Evolutionary conservation across 208 protist genomes (phyloP).

Genomic region (Naegleria gruberi): DNA sequence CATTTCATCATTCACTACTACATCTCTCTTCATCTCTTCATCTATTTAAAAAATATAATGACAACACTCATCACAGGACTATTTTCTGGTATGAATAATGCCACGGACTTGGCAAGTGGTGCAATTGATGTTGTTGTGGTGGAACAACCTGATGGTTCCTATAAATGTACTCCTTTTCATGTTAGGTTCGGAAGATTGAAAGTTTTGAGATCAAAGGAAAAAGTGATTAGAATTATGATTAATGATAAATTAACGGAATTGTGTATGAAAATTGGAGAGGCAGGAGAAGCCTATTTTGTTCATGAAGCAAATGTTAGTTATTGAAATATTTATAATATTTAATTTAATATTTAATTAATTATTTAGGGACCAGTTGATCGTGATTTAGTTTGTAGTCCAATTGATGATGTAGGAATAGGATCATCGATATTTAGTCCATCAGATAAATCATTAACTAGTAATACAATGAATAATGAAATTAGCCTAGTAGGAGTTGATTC

Average conservation of each 20-base stretch:
- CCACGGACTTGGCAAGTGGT: constrained; percentile 61
- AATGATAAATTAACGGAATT: constrained; percentile 73
- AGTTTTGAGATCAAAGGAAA: constrained; percentile 71
- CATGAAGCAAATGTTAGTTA: background rate
- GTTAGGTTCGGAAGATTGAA: constrained; percentile 90
- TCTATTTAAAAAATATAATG: too few species aligned
- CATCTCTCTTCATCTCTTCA: too few species aligned
- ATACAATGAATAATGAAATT: too few species aligned
- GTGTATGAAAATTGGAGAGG: constrained; percentile 85
- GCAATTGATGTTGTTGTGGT: constrained; percentile 95
- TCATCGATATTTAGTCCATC: too few species aligned
- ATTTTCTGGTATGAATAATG: background rate
- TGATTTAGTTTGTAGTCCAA: background rate
- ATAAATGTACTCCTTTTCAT: constrained; percentile 88
- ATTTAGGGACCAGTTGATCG: background rate
- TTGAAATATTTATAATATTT: too few species aligned
- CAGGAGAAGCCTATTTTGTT: constrained; percentile 86
- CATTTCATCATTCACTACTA: too few species aligned
- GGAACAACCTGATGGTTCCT: constrained; percentile 78
- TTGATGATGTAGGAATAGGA: background rate
- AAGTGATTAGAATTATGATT: constrained; percentile 67
- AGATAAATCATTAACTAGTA: too few species aligned
- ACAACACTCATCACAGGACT: background rate
- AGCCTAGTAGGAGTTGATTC: too few species aligned
- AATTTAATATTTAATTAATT: background rate